These are phyloP conservation scores for Amaranthus palmeri DNA, from an alignment of 148 eudicot genomes.

Conservation along the genomic window DNA sequence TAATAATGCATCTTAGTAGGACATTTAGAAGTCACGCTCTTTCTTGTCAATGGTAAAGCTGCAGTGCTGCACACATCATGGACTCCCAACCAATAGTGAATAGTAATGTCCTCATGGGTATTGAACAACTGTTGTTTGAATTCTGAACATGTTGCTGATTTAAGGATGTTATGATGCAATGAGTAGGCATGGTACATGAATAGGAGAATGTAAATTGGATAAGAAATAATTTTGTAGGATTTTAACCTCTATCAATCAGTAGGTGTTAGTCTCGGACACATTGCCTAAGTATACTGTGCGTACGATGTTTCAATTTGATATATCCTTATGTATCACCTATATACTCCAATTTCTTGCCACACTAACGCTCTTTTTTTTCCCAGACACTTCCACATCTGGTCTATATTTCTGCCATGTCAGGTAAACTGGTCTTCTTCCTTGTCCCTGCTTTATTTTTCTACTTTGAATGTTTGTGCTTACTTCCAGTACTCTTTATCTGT, in stretches of 20 bases:
- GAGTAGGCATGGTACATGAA: too few relatives aligned
- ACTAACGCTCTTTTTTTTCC: constrained; percentile 24
- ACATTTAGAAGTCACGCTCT: too few relatives aligned
- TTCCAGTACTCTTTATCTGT: background rate
- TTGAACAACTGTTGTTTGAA: too few relatives aligned
- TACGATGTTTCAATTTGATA: background rate
- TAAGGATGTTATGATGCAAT: too few relatives aligned
- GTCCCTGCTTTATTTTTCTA: background rate
- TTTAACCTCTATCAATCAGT: background rate
- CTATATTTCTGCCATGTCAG: constrained; percentile 49
- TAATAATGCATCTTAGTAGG: too few relatives aligned
- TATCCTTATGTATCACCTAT: background rate
- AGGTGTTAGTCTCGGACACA: background rate
- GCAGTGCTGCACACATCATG: too few relatives aligned
- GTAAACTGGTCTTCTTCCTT: constrained; percentile 21
- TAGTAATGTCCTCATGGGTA: too few relatives aligned
- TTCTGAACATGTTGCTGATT: too few relatives aligned
- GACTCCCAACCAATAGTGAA: too few relatives aligned
- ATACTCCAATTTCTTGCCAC: background rate
- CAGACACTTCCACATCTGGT: constrained; percentile 54
- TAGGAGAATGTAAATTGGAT: too few relatives aligned
- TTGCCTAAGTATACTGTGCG: background rate
- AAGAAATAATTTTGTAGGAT: too few relatives aligned
- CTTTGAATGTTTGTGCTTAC: background rate
- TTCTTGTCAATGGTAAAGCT: too few relatives aligned